These are phyloP conservation scores for Fusarium begoniae DNA, from an alignment of 2,329 filamentous ascomycete genomes.

Conservation along the genomic window DNA sequence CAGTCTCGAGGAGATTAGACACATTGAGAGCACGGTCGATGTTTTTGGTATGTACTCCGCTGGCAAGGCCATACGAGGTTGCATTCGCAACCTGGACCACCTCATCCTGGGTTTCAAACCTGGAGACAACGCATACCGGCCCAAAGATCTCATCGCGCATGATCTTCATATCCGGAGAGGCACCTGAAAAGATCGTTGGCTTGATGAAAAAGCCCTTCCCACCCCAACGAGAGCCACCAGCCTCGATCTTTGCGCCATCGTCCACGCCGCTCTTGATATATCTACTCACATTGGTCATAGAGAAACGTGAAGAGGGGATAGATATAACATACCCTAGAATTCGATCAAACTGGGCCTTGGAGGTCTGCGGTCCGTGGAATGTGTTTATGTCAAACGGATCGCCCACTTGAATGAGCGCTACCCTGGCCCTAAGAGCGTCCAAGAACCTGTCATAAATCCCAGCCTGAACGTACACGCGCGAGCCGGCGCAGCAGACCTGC, in stretches of 20 bases:
- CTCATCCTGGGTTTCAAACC: background rate
- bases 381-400: background rate
- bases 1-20: background rate
- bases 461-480: background rate
- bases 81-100: fast-evolving
- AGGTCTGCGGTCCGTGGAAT: background rate
- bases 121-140: background rate
- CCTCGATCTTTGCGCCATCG: background rate
- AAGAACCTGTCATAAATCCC: background rate
- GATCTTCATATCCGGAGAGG: background rate
- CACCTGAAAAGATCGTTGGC: background rate
- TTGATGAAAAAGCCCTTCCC: background rate
- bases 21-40: background rate
- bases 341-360: background rate
- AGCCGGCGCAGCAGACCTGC: background rate
- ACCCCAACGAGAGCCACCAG: background rate
- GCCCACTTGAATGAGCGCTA: background rate
- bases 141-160: background rate
- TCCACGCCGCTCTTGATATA: background rate
- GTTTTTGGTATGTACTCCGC: background rate
- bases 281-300: fast-evolving
- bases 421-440: fast-evolving
- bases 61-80: background rate
- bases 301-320: no score
- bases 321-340: background rate